Evolutionary conservation across 495 filamentous ascomycete genomes (phyloP).

Genomic region (Lepraria neglecta): DNA sequence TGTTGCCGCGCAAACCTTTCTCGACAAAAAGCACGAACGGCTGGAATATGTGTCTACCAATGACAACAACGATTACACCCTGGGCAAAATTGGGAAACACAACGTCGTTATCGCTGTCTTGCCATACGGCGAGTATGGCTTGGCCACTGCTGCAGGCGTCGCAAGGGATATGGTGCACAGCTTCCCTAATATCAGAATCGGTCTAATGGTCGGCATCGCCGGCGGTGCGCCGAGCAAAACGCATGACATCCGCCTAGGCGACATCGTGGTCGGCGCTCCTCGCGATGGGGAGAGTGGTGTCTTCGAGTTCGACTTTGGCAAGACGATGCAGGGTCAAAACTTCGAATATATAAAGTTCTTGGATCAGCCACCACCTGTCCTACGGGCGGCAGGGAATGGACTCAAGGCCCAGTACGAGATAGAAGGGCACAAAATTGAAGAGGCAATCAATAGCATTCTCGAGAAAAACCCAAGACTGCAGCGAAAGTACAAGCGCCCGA

Average conservation of each 20-base stretch:
- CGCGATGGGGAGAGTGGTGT: constrained; percentile 11
- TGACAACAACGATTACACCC: constrained; percentile 8
- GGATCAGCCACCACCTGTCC: constrained; percentile 9
- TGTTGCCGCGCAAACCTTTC: constrained; percentile 8
- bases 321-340: constrained; percentile 2
- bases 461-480: constrained; percentile 9
- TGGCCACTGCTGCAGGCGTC: constrained; percentile 9
- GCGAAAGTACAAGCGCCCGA: constrained; percentile 1
- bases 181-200: constrained; percentile 11
- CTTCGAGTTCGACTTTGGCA: constrained; percentile 10
- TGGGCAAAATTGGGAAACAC: constrained; percentile 3
- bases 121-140: constrained; percentile 6
- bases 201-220: constrained; percentile 14
- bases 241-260: constrained; percentile 2
- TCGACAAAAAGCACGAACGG: background rate
- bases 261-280: constrained; percentile 15
- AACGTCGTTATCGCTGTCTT: constrained; percentile 7
- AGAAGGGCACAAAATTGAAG: background rate
- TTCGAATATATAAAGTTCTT: constrained; percentile 9
- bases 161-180: constrained; percentile 15
- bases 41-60: background rate
- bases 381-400: constrained; percentile 1
- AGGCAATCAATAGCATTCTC: background rate
- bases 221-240: constrained; percentile 5
- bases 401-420: constrained; percentile 8